Conservation (phyloP, 1,139 yeast genomes). For the Scheffersomyces titani region DNA sequence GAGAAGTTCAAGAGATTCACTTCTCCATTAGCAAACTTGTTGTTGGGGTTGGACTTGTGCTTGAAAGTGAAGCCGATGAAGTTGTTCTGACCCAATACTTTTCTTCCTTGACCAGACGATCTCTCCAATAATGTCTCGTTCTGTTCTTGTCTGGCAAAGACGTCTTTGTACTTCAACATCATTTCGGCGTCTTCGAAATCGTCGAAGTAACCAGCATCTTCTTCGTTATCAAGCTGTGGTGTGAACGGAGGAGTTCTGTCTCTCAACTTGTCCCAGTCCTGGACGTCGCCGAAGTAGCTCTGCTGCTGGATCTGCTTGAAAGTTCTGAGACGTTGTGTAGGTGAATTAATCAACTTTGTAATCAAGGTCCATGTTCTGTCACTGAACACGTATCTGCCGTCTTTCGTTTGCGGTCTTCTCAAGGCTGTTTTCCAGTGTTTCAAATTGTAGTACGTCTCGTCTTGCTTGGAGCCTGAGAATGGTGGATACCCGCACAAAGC, state of each 20-base stretch:
- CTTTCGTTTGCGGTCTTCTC: slow-evolving; percentile 88
- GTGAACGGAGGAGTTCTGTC: slow-evolving; percentile 85
- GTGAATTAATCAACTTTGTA: slow-evolving; percentile 75
- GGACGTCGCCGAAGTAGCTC: slow-evolving; percentile 78
- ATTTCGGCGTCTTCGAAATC: slow-evolving; percentile 95
- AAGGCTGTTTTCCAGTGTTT: slow-evolving; percentile 91
- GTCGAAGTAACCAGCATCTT: slow-evolving; percentile 98
- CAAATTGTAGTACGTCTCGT: slow-evolving; percentile 91
- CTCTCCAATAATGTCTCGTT: slow-evolving; percentile 76
- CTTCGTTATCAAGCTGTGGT: slow-evolving; percentile 94
- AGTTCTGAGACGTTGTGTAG: slow-evolving; percentile 69
- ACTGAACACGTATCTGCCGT: slow-evolving; percentile 88
- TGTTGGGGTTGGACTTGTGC: slow-evolving; percentile 72
- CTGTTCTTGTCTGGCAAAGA: slow-evolving; percentile 83
- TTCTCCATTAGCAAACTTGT: slow-evolving; percentile 46
- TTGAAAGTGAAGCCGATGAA: slow-evolving; percentile 96
- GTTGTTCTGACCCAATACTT: slow-evolving; percentile 45
- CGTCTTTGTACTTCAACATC: slow-evolving; percentile 97
- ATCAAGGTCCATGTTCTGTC: slow-evolving; percentile 96
- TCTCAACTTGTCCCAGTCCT: slow-evolving; percentile 71
- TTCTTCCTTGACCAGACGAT: slow-evolving; percentile 33
- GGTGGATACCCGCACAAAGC: slow-evolving; percentile 95
- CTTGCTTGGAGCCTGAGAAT: slow-evolving; percentile 89
- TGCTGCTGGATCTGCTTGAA: slow-evolving; percentile 80
- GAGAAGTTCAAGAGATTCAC: slow-evolving; percentile 35